Conservation (phyloP, 768 basidiomycete species). For the Podaxis rugospora region DNA sequence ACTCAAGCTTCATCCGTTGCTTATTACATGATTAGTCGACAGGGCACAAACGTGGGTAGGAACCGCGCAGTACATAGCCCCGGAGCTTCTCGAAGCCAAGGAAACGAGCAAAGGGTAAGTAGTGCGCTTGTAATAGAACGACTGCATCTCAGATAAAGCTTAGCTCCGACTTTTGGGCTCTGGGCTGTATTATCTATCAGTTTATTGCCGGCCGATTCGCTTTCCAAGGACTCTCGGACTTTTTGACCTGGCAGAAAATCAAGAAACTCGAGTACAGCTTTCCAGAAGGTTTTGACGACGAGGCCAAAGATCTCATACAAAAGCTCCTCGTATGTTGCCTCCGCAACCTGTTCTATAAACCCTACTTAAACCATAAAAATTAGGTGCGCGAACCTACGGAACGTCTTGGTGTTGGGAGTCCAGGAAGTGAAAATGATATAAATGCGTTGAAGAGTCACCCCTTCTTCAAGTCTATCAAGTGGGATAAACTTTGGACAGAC, state of each 20-base stretch:
- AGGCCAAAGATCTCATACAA: constrained; percentile 77
- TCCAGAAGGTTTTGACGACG: constrained; percentile 79
- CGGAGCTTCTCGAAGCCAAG: constrained; percentile 55
- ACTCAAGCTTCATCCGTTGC: neutral
- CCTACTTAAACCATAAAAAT: neutral
- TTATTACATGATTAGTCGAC: constrained; percentile 15
- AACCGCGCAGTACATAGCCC: constrained; percentile 24
- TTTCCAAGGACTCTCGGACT: constrained; percentile 88
- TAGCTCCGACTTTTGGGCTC: constrained; percentile 93
- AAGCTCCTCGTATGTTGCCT: constrained; percentile 60
- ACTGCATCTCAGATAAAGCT: constrained; percentile 12
- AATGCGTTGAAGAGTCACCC: constrained; percentile 4
- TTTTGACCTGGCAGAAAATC: constrained; percentile 94
- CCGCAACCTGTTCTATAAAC: neutral
- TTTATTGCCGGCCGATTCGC: constrained; percentile 90
- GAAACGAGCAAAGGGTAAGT: constrained; percentile 74
- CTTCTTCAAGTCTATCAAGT: constrained; percentile 37
- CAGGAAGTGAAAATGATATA: constrained; percentile 9
- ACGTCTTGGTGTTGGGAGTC: constrained; percentile 47
- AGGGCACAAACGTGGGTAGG: constrained; percentile 30
- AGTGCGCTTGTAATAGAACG: constrained; percentile 1
- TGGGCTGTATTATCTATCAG: constrained; percentile 92
- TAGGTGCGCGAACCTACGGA: constrained; percentile 55
- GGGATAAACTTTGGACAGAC: constrained; percentile 65
- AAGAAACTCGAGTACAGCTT: constrained; percentile 83